Base-by-base conservation (phyloP, 768 basidiomycete genomes). In the Nevesoporus exiguus region DNA sequence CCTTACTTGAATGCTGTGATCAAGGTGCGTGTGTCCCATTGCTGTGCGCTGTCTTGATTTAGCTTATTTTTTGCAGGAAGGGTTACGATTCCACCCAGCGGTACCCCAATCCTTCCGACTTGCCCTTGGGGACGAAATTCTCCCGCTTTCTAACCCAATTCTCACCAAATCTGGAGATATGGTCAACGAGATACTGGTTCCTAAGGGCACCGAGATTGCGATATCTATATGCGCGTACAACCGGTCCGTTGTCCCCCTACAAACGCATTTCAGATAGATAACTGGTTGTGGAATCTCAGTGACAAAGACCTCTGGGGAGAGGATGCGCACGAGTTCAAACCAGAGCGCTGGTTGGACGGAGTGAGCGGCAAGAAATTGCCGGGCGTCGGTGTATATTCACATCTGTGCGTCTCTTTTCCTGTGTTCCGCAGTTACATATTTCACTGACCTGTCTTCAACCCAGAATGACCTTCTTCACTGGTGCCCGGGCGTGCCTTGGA, bases 111-210 rank as follows among this genome's bases (percentile, higher is more conserved):
- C 74, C 19, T 74, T 78, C 52, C 76, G 85, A 19, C 66, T 75
- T 52, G 74, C 82, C 0, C 69, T 66, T 5, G 66, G 71, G 30
- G 83, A 88, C 61, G 80, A 84, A 47, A 63, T 82, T 17, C 62
- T 88, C n/a, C 84, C 86, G 0, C 74, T 88, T 22, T 78, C 80
- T 4, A 75, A 72, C 47, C 81, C 81, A 3, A 74, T 83, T 47
- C 70, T 58, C 50, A 77, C 76, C 5, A 65, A 65, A 22, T 74
- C 74, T 3, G 83, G 82, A 3, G 69, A 74, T 47, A 51, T 68
- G 19, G 60, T 80, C 51, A 66, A 63, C 1, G 70, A 79, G 47
- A 47, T 85, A 10, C 75, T 76, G 2, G 71, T 84, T 37, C 76
- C 78, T 5, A 77, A 77, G 59, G 79, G 80, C 4, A 76, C 74